Conservation (phyloP, 1,284 basidiomycete species). For the Gomphus sp. region DNA sequence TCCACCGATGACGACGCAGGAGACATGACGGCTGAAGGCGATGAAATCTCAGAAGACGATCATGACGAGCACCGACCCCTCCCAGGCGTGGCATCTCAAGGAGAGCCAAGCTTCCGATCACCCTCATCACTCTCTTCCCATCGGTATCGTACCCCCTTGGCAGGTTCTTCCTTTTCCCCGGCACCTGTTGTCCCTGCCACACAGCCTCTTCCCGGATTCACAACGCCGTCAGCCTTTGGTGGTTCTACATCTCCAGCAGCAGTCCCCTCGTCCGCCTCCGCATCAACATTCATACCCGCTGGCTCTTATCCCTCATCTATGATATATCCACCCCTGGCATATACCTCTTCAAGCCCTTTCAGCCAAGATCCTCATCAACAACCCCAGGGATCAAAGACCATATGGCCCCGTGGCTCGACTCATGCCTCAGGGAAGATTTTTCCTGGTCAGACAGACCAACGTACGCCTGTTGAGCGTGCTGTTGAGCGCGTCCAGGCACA, state of each 20-base stretch:
- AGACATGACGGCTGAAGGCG: slow-evolving; percentile 9
- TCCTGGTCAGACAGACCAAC: neutral
- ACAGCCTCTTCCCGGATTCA: slow-evolving; percentile 65
- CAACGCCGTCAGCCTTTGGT: slow-evolving; percentile 65
- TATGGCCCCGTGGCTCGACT: neutral
- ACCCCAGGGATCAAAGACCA: slow-evolving; percentile 17
- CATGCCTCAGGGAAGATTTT: neutral
- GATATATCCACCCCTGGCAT: slow-evolving; percentile 27
- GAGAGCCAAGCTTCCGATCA: slow-evolving; percentile 38
- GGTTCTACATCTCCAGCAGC: slow-evolving; percentile 31
- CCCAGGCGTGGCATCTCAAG: slow-evolving; percentile 19
- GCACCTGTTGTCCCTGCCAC: slow-evolving; percentile 30
- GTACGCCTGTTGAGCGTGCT: slow-evolving; percentile 50
- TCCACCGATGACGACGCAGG: slow-evolving; percentile 10
- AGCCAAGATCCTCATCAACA: slow-evolving; percentile 27
- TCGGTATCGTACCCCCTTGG: slow-evolving; percentile 68
- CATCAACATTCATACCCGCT: slow-evolving; percentile 24
- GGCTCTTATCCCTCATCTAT: slow-evolving; percentile 12
- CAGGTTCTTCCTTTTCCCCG: slow-evolving; percentile 48
- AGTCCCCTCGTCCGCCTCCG: slow-evolving; percentile 29
- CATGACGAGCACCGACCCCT: neutral
- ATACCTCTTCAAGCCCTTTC: slow-evolving; percentile 27
- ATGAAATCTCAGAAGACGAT: slow-evolving; percentile 12
- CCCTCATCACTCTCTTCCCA: slow-evolving; percentile 64
- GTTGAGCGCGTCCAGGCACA: slow-evolving; percentile 83